phyloP scores from a whole-genome alignment of 768 basidiomycete species.

The Pleurotus platypus region DNA sequence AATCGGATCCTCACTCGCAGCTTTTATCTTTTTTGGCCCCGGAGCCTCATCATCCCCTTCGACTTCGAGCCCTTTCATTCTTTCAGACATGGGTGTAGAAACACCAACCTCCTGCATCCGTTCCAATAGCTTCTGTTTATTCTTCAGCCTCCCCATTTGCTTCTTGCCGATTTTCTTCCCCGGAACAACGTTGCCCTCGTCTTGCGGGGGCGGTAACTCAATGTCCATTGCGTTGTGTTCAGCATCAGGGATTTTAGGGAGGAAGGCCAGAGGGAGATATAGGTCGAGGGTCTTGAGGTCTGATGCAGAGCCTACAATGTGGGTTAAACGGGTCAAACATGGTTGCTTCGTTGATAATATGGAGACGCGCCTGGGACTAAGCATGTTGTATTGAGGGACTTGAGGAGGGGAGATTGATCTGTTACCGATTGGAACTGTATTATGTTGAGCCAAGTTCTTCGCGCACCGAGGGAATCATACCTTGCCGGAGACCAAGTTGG shows the following conservation, averaged over 20 bases:
- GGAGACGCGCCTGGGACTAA: constrained; percentile 41
- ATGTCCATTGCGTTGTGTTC: constrained; percentile 39
- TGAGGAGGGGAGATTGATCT: constrained; percentile 25
- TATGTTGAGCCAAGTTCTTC: neutral
- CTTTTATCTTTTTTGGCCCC: constrained; percentile 31
- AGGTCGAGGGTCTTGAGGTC: constrained; percentile 56
- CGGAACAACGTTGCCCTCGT: neutral
- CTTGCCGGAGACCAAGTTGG: constrained; percentile 32
- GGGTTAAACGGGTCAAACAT: neutral
- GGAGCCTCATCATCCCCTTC: constrained; percentile 23
- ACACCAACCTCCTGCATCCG: constrained; percentile 19
- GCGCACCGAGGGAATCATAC: constrained; percentile 21
- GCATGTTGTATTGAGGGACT: constrained; percentile 42
- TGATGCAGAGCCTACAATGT: constrained; percentile 36
- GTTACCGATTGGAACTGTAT: neutral
- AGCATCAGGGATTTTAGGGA: constrained; percentile 57
- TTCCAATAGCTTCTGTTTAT: constrained; percentile 43
- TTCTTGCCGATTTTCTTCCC: constrained; percentile 36
- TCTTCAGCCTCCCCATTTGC: constrained; percentile 46
- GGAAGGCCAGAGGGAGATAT: constrained; percentile 49
- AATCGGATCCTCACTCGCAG: constrained; percentile 19
- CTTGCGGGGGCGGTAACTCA: constrained; percentile 15
- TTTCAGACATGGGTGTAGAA: neutral
- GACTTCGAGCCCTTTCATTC: neutral
- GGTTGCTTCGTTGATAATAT: too few species aligned